These are phyloP conservation scores for Schizophyllum amplum DNA, from an alignment of 1,284 basidiomycete genomes.

Conservation along the genomic window DNA sequence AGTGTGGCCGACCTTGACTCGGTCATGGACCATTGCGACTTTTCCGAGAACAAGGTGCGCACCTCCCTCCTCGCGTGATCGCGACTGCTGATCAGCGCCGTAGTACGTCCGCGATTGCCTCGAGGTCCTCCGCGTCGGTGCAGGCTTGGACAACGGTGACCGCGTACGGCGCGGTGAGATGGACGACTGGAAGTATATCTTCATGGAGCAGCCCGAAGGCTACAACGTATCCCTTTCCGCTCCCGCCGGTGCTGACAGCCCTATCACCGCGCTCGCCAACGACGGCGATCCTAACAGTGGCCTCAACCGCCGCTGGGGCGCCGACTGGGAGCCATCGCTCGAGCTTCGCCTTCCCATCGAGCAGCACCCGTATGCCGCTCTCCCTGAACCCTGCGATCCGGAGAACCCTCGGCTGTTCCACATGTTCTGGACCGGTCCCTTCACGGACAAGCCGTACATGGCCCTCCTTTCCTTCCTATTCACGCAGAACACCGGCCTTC, in stretches of 20 bases:
- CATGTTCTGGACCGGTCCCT: conserved; percentile 82
- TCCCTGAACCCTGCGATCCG: conserved; percentile 54
- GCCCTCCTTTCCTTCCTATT: conserved; percentile 74
- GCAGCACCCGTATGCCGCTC: conserved; percentile 50
- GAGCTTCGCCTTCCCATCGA: conserved; percentile 27
- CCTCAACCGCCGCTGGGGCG: conserved; percentile 29
- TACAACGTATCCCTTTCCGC: conserved; percentile 13
- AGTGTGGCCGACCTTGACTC: conserved; percentile 82
- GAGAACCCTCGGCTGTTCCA: conserved; percentile 71
- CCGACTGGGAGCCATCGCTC: conserved; percentile 39
- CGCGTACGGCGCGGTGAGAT: conserved; percentile 51
- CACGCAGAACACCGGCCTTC: conserved; percentile 74
- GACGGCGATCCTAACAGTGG: conserved; percentile 25
- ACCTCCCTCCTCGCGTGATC: conserved; percentile 9
- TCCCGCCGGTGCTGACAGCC: background rate
- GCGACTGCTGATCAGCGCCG: background rate
- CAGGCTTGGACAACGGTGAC: conserved; percentile 61
- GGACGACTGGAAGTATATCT: conserved; percentile 65
- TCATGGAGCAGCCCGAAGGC: conserved; percentile 40
- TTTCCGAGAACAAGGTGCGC: conserved; percentile 66
- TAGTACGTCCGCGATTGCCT: conserved; percentile 78
- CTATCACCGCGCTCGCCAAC: background rate
- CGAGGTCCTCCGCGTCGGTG: conserved; percentile 65
- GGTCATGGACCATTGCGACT: conserved; percentile 86
- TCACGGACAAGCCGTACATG: conserved; percentile 80